A percentile compares a stretch with the other conserved stretches of the same genome.
These are phyloP conservation scores for Podila clonocystis DNA, from an alignment of 192 early-diverging fungal genomes.

Conservation along the genomic window DNA sequence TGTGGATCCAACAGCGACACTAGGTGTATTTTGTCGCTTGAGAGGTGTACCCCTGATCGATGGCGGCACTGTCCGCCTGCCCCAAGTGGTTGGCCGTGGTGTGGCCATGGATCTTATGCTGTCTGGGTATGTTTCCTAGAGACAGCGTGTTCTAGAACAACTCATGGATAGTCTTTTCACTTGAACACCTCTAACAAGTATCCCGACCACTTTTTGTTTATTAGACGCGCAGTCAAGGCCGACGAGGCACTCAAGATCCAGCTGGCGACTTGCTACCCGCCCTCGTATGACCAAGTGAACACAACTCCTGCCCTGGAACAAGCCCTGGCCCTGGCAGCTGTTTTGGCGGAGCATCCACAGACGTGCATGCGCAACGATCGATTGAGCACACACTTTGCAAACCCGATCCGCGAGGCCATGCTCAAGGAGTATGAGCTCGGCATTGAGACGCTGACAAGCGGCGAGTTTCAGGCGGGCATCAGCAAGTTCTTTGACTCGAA, in stretches of 20 bases:
- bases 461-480: conserved; percentile 47
- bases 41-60: conserved; percentile 64
- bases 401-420: conserved; percentile 53
- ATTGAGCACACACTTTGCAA: conserved; percentile 29
- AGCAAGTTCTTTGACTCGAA: conserved; percentile 30
- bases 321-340: conserved; percentile 36
- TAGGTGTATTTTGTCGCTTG: conserved; percentile 61
- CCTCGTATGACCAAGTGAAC: conserved; percentile 35
- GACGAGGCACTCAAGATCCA: conserved; percentile 48
- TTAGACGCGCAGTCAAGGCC: conserved; percentile 54
- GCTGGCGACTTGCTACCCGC: conserved; percentile 44
- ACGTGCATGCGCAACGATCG: conserved; percentile 57
- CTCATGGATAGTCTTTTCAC: neutral
- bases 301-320: conserved; percentile 39
- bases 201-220: no score
- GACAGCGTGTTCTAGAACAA: neutral
- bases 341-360: conserved; percentile 54
- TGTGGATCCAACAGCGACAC: conserved; percentile 42
- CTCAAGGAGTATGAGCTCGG: conserved; percentile 52
- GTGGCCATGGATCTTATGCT: conserved; percentile 61
- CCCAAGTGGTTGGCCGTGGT: conserved; percentile 56
- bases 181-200: neutral
- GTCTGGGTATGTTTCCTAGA: conserved; percentile 43
- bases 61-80: conserved; percentile 59
- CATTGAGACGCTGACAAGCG: conserved; percentile 43